Evolutionary conservation across 768 basidiomycete species (phyloP).

Genomic region (Kwoniella heveanensis): DNA sequence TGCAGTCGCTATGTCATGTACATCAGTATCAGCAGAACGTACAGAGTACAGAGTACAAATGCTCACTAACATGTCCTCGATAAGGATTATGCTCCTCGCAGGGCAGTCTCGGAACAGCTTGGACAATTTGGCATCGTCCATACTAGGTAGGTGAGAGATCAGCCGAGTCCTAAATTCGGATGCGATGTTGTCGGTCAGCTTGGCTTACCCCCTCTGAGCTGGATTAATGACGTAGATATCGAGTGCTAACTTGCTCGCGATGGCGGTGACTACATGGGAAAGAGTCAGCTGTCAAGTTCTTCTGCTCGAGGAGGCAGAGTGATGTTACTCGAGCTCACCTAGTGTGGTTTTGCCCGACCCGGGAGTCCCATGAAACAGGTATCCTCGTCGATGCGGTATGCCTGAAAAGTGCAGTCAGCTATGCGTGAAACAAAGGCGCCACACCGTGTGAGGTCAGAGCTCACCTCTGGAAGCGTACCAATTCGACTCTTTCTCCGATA

Average conservation of each 20-base stretch:
- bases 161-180: background rate
- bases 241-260: slow-evolving; percentile 83
- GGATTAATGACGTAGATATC: slow-evolving; percentile 80
- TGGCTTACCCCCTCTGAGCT: slow-evolving; percentile 42
- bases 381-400: slow-evolving; percentile 52
- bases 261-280: slow-evolving; percentile 57
- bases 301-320: no score
- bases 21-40: background rate
- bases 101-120: slow-evolving; percentile 86
- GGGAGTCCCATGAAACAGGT: slow-evolving; percentile 39
- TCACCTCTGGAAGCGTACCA: slow-evolving; percentile 54
- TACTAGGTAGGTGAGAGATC: slow-evolving; percentile 21
- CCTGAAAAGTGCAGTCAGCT: slow-evolving; percentile 25
- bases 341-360: slow-evolving; percentile 46
- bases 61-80: slow-evolving; percentile 79
- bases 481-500: slow-evolving; percentile 30
- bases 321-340: slow-evolving; percentile 16
- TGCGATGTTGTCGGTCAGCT: background rate
- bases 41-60: no score
- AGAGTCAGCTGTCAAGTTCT: no score
- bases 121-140: slow-evolving; percentile 75
- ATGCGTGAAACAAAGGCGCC: no score
- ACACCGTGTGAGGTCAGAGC: background rate
- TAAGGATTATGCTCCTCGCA: slow-evolving; percentile 77
- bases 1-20: slow-evolving; percentile 28